Conservation (phyloP, 2,329 filamentous ascomycete genomes). For the Hymenoscyphus linearis region DNA sequence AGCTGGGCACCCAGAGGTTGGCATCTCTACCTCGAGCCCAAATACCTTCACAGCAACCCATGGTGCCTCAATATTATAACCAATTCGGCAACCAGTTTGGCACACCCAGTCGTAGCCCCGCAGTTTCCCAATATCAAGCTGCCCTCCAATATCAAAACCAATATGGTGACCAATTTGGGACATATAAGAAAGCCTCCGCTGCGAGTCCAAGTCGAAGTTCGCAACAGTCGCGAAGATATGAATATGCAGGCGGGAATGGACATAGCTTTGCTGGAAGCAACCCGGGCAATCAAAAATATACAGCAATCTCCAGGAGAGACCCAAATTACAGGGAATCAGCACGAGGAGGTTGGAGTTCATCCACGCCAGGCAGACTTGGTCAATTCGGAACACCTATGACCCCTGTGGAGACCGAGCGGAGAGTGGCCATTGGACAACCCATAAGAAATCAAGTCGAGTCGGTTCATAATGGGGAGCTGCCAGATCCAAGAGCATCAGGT, state of each 20-base stretch:
- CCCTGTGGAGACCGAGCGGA: neutral
- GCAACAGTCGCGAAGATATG: neutral
- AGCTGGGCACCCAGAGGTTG: neutral
- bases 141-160: neutral
- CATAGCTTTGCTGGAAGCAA: neutral
- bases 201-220: neutral
- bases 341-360: neutral
- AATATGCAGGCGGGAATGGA: neutral
- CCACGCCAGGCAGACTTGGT: neutral
- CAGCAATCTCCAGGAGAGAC: neutral
- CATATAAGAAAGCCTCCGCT: neutral
- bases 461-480: neutral
- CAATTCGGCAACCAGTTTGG: neutral
- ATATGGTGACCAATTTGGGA: neutral
- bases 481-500: neutral
- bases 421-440: neutral
- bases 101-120: neutral
- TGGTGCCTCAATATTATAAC: neutral
- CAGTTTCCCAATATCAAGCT: neutral
- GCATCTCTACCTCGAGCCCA: neutral
- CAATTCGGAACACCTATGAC: neutral
- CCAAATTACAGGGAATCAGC: neutral
- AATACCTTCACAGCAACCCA: neutral
- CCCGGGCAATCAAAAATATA: neutral
- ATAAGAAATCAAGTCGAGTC: neutral